Base-by-base conservation (phyloP, 2,329 filamentous ascomycete genomes). In the Penicillium sumatraense region DNA sequence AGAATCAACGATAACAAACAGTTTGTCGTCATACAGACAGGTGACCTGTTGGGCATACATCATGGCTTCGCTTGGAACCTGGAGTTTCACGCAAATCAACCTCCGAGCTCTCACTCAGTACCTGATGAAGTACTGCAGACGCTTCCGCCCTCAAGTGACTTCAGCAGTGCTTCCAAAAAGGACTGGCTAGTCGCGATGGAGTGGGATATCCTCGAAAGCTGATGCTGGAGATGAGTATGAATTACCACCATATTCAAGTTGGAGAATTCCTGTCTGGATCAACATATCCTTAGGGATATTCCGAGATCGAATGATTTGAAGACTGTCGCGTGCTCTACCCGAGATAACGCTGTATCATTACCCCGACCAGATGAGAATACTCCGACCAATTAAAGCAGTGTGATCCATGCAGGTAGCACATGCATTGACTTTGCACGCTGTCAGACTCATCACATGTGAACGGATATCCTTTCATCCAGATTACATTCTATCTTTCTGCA, bases 111-210 rank as follows among this genome's bases (percentile, higher is more conserved):
- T 18, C 35, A 45, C 16, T 13, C 46, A 5, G 9, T 8, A 16
- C 38, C 21, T n/a, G 9, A 23, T 13, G 5, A 47, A 2, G 20
- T 20, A 0, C n/a, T 47, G 20, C 36, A 44, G 8, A 4, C 18
- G n/a, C 5, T 46, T 36, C 13, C 14, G 9, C 11, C 5, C 18
- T 27, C 26, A 21, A 27, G 38, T 35, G 23, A 21, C 8, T 26
- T 13, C 7, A 7, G 21, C 9, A 7, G 16, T 14, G 33, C 42
- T 7, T 14, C 4, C 3, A 33, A 45, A 59, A 27, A 65, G 24
- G 63, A 54, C 23, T 77, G 75, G 72, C 57, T 72, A 13, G 67
- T 77, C 20, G 68, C 66, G 20, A 68, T 74, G 63, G 72, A 77
- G 56, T 78, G 75, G 75, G 72, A 75, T 54, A 40, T 76, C n/a